These are phyloP conservation scores for Fusarium sublunatum DNA, from an alignment of 2,329 filamentous ascomycete species.

Conservation along the genomic window DNA sequence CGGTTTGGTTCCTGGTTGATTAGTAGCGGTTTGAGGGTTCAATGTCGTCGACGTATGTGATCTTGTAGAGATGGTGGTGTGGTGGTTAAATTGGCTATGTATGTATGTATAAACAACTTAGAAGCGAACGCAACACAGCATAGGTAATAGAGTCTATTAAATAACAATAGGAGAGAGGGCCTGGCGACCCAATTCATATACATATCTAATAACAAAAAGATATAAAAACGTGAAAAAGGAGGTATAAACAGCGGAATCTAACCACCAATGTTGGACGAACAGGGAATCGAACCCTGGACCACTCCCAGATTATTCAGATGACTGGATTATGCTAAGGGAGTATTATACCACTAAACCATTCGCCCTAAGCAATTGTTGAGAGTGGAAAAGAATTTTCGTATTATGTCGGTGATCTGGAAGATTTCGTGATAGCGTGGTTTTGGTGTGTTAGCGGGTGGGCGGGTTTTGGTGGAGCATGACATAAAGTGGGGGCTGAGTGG, in stretches of 20 bases:
- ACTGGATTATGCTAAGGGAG: conserved; percentile 48
- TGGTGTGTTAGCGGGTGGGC: too few relatives aligned
- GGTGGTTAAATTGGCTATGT: too few relatives aligned
- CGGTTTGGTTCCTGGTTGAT: not conserved
- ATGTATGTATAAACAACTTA: too few relatives aligned
- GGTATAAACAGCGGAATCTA: conserved; percentile 30
- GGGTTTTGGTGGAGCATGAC: conserved; percentile 22
- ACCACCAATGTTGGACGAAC: conserved; percentile 47
- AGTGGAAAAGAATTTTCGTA: rapidly evolving
- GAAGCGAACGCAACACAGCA: too few relatives aligned
- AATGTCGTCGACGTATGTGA: not conserved
- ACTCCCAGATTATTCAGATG: conserved; percentile 44
- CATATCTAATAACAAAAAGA: too few relatives aligned
- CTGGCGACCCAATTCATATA: too few relatives aligned
- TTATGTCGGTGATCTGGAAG: not conserved
- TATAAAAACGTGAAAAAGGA: conserved; percentile 26
- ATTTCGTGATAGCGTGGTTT: conserved; percentile 14
- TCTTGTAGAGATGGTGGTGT: not conserved
- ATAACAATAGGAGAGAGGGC: too few relatives aligned
- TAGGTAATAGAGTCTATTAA: too few relatives aligned
- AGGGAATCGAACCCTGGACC: conserved; percentile 52
- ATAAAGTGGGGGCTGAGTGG: conserved; percentile 14
- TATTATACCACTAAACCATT: conserved; percentile 52
- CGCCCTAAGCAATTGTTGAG: conserved; percentile 38
- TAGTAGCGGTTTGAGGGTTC: not conserved